A percentile compares a stretch with the other conserved stretches of the same genome.
phyloP scores from a whole-genome alignment of 108 stramenopile species.

The Schizochytrium sp. region DNA sequence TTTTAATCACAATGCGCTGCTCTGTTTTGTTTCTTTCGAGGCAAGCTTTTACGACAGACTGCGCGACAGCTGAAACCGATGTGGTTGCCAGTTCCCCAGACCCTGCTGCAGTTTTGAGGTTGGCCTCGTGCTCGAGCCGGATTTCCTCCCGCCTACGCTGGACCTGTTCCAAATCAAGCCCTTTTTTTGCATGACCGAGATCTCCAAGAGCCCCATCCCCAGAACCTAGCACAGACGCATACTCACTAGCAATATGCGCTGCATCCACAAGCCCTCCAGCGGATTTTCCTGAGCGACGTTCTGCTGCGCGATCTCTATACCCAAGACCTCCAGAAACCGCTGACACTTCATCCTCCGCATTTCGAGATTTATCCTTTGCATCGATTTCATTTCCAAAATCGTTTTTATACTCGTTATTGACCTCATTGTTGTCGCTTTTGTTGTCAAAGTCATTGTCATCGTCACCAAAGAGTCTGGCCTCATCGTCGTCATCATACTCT shows the following conservation, averaged over 20 bases:
- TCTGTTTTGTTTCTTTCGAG: neutral
- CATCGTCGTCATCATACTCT: neutral
- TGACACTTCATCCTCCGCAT: too few species aligned
- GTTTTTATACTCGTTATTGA: neutral
- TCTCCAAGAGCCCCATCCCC: neutral
- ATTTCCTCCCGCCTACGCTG: neutral
- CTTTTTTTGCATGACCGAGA: neutral
- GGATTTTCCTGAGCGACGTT: neutral
- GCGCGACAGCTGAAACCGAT: neutral
- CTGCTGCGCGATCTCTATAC: conserved; percentile 19
- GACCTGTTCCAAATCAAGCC: neutral
- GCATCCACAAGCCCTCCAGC: conserved; percentile 13
- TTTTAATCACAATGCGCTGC: neutral
- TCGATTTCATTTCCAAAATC: neutral
- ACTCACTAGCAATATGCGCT: neutral
- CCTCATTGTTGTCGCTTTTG: neutral
- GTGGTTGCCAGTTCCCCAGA: neutral
- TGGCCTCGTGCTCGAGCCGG: neutral
- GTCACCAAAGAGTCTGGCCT: neutral
- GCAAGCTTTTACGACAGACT: neutral
- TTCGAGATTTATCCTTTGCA: too few species aligned
- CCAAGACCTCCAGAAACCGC: neutral
- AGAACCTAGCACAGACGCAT: neutral
- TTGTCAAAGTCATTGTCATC: conserved; percentile 31
- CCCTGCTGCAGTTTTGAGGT: neutral